Evolutionary conservation across 2,329 filamentous ascomycete genomes (phyloP), one percentile per base, ranked within the genome.

Genomic region (Penicillium hesseltinei): DNA sequence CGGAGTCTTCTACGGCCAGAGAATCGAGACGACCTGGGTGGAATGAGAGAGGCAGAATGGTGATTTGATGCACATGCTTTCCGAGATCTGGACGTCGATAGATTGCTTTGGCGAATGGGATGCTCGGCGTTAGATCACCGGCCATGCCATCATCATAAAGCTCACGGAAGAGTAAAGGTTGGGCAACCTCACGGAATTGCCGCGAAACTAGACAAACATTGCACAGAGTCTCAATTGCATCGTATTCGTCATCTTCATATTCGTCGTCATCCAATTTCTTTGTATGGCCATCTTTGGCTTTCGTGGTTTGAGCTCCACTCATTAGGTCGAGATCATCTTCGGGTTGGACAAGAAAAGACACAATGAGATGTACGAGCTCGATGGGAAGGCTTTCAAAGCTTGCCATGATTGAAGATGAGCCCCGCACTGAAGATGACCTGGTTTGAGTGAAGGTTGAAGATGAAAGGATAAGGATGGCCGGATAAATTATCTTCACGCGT

Each of bases 121-220:
- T 43, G 3, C 59, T 58, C 13, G 53, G 53, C 13, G 6, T 17
- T 2, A 54, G n/a, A 38, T 51, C 38, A 5, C 49, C 49, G 13
- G 13, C 15, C 13, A 48, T 8, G n/a, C 35, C 36, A 23, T 57
- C 52, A 35, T 69, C 61, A 21, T 27, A 33, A 25, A 68, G 57
- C 5, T 62, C 11, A 11, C 50, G 45, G 44, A 63, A 68, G 11
- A 69, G 46, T n/a, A 68, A 36, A 43, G 66, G 66, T 39, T 69
- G 66, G 2, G 61, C 61, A 8, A 68, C 29, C 3, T 62, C 59
- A 17, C 66, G 58, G 23, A 66, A 62, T 25, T 43, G 42, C 13
- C 43, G 61, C 6, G 61, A 68, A 19, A 69, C 66, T 23, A 68
- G 51, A 21, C 66, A 69, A 10, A 60, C 11, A 33, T 60, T 60